These are phyloP conservation scores for Aspergillus phoenicis DNA, from an alignment of 2,329 filamentous ascomycete species.

Conservation along the genomic window DNA sequence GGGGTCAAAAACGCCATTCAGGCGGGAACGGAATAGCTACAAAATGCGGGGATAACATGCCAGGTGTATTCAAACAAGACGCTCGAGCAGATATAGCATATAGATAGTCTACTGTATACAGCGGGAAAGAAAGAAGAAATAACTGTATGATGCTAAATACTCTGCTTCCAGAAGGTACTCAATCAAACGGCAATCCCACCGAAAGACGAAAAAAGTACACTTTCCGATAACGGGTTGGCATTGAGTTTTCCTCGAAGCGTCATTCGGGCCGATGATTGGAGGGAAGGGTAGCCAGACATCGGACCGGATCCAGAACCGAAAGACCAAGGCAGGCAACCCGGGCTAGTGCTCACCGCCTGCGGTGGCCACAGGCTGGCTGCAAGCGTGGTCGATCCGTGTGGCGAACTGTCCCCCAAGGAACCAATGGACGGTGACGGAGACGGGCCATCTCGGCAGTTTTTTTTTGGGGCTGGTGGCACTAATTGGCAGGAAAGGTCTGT, in stretches of 20 bases:
- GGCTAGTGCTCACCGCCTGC: constrained; percentile 5
- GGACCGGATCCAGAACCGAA: constrained; percentile 5
- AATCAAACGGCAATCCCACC: neutral
- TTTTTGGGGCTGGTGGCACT: neutral
- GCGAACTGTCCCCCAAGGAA: neutral
- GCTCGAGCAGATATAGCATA: too few relatives aligned
- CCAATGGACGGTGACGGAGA: constrained; percentile 1
- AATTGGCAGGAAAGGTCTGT: neutral
- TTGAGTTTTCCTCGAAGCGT: neutral
- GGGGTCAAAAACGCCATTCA: too few relatives aligned
- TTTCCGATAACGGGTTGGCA: constrained; percentile 1
- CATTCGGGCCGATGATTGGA: neutral
- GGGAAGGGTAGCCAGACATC: neutral
- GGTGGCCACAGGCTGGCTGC: neutral
- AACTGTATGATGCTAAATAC: too few relatives aligned
- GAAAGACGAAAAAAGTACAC: neutral
- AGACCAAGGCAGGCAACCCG: constrained; percentile 1
- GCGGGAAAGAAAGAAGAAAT: too few relatives aligned
- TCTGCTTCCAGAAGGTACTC: neutral
- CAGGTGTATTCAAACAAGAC: too few relatives aligned
- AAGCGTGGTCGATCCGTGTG: constrained; percentile 11
- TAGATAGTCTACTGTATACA: too few relatives aligned
- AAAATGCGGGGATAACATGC: too few relatives aligned
- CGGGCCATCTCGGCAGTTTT: neutral
- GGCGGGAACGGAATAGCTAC: too few relatives aligned